Conservation (phyloP, 1,284 basidiomycete species). For the Trametes sp. region DNA sequence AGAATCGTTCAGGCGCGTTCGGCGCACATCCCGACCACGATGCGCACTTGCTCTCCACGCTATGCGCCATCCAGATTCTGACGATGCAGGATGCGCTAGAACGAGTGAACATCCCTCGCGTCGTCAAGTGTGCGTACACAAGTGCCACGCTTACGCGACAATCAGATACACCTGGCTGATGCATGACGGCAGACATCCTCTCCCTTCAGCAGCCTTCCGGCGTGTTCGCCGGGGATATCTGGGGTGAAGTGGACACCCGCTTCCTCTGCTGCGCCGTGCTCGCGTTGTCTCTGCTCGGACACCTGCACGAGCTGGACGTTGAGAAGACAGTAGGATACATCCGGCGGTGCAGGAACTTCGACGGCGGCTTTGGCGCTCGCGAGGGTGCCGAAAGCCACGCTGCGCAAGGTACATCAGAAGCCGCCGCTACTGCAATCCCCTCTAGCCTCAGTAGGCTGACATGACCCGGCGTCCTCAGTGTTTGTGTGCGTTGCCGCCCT, state of each 20-base stretch:
- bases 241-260: slow-evolving; percentile 92
- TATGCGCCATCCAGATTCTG: slow-evolving; percentile 94
- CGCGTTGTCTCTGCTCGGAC: slow-evolving; percentile 83
- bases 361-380: slow-evolving; percentile 90
- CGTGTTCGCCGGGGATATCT: slow-evolving; percentile 89
- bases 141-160: slow-evolving; percentile 5
- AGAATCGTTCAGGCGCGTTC: slow-evolving; percentile 77
- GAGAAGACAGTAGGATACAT: slow-evolving; percentile 82
- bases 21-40: slow-evolving; percentile 95
- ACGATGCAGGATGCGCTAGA: slow-evolving; percentile 86
- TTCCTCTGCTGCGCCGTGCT: slow-evolving; percentile 90
- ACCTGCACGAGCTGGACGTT: slow-evolving; percentile 66
- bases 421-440: neutral
- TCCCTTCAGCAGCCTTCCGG: slow-evolving; percentile 87
- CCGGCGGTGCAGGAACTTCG: slow-evolving; percentile 86
- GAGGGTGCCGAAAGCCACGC: slow-evolving; percentile 94
- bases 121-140: slow-evolving; percentile 79
- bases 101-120: slow-evolving; percentile 70
- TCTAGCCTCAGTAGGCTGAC: neutral
- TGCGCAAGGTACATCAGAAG: slow-evolving; percentile 71
- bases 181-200: slow-evolving; percentile 73
- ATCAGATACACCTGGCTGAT: neutral
- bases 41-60: slow-evolving; percentile 86
- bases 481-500: slow-evolving; percentile 91
- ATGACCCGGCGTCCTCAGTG: slow-evolving; percentile 56